Evolutionary conservation across 768 basidiomycete genomes (phyloP).

Genomic region (Tulasnella sp.): DNA sequence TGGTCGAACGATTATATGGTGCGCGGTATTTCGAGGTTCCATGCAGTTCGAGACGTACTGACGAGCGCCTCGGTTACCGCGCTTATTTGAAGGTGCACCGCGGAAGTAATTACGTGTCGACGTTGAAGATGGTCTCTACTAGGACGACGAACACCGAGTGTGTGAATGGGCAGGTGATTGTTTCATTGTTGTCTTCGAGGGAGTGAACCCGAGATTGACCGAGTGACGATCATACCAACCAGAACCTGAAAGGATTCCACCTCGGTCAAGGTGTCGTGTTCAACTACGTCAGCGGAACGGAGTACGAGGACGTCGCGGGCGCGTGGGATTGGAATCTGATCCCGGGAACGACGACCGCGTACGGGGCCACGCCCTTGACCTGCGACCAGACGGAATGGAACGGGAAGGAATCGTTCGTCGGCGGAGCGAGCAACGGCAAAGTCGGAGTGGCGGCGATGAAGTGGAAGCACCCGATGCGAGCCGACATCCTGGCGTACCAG

Average conservation of each 20-base stretch:
- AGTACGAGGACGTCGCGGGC: conserved; percentile 73
- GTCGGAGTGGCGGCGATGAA: conserved; percentile 65
- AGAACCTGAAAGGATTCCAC: conserved; percentile 72
- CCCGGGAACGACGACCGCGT: conserved; percentile 71
- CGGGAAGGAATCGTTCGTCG: conserved; percentile 53
- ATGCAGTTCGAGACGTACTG: background rate
- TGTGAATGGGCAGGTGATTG: conserved; percentile 45
- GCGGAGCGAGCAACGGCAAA: conserved; percentile 56
- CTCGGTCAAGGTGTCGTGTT: conserved; percentile 66
- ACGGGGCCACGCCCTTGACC: conserved; percentile 57
- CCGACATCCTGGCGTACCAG: conserved; percentile 57
- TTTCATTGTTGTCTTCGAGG: background rate
- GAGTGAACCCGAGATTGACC: no score
- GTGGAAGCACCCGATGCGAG: conserved; percentile 64
- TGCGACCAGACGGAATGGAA: conserved; percentile 52
- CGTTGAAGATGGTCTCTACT: conserved; percentile 65
- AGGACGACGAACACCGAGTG: conserved; percentile 67
- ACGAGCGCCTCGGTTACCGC: background rate
- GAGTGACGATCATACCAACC: no score
- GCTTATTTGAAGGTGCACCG: conserved; percentile 58
- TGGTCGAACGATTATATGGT: conserved; percentile 74
- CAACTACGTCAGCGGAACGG: conserved; percentile 47
- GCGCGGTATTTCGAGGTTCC: conserved; percentile 3
- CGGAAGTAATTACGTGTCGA: conserved; percentile 61
- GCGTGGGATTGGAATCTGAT: conserved; percentile 80